Evolutionary conservation across 2,329 filamentous ascomycete species (phyloP).

Genomic region (Fusarium staphyleae): DNA sequence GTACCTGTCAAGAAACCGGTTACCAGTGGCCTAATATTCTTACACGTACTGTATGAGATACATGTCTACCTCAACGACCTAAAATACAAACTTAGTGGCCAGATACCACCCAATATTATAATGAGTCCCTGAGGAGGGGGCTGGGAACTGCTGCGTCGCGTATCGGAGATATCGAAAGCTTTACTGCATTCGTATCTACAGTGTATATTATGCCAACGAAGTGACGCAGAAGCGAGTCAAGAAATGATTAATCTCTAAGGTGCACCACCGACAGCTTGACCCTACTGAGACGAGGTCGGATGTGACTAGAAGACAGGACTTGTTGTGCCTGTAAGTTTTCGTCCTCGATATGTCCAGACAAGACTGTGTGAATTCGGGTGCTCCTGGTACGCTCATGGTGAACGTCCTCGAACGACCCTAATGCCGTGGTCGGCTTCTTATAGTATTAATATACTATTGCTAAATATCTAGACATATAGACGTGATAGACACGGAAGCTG

Average conservation of each 20-base stretch:
- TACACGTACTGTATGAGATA: slow-evolving; percentile 60
- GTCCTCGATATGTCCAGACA: slow-evolving; percentile 52
- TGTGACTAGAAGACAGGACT: slow-evolving; percentile 51
- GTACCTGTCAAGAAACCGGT: slow-evolving; percentile 55
- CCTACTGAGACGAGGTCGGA: slow-evolving; percentile 51
- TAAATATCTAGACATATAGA: slow-evolving; percentile 63
- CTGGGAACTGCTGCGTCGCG: slow-evolving; percentile 58
- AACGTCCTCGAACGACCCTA: slow-evolving; percentile 64
- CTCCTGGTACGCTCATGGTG: slow-evolving; percentile 56
- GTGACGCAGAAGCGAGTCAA: slow-evolving; percentile 27
- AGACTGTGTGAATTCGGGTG: slow-evolving; percentile 57
- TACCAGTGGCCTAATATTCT: slow-evolving; percentile 52
- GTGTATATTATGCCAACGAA: slow-evolving; percentile 49
- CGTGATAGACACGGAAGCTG: slow-evolving; percentile 47
- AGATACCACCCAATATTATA: slow-evolving; percentile 59
- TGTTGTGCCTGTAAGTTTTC: slow-evolving; percentile 54
- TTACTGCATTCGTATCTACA: slow-evolving; percentile 53
- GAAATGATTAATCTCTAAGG: slow-evolving; percentile 41
- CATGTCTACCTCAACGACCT: slow-evolving; percentile 58
- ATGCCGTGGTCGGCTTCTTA: slow-evolving; percentile 58
- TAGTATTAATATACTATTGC: slow-evolving; percentile 68
- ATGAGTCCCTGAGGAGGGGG: slow-evolving; percentile 57
- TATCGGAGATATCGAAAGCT: slow-evolving; percentile 61
- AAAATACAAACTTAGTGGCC: slow-evolving; percentile 55
- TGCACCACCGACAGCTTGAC: slow-evolving; percentile 51